These are phyloP conservation scores for Floccularia luteovirens DNA, from an alignment of 768 basidiomycete species.

Conservation along the genomic window DNA sequence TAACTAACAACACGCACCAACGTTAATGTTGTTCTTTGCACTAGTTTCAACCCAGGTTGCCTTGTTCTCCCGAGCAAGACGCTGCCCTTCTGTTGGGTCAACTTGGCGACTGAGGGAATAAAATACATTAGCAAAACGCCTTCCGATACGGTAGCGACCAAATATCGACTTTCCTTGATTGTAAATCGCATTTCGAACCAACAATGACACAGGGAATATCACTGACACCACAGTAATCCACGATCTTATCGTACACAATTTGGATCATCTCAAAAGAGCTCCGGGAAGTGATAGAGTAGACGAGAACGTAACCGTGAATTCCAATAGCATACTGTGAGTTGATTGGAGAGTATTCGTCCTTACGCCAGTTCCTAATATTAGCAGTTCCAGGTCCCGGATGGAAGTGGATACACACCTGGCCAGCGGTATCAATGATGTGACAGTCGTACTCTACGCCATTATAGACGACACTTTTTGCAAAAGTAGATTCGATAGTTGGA, in stretches of 20 bases:
- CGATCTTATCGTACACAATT: constrained; percentile 93
- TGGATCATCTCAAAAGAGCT: constrained; percentile 94
- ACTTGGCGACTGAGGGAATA: constrained; percentile 56
- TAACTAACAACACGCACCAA: constrained; percentile 51
- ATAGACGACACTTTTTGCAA: constrained; percentile 78
- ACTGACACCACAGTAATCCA: constrained; percentile 81
- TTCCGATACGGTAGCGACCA: no score
- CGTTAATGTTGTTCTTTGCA: constrained; percentile 80
- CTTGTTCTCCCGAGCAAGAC: constrained; percentile 61
- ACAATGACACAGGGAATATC: constrained; percentile 92
- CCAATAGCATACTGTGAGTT: constrained; percentile 93
- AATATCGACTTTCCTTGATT: constrained; percentile 58
- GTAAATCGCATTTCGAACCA: constrained; percentile 85
- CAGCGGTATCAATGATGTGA: constrained; percentile 97
- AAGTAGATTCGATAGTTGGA: constrained; percentile 90
- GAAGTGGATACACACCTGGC: constrained; percentile 64
- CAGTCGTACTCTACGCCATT: constrained; percentile 91
- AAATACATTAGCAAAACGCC: constrained; percentile 8
- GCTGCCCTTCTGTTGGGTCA: constrained; percentile 61
- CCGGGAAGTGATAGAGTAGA: constrained; percentile 87
- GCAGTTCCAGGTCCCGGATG: not conserved
- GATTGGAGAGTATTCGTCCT: constrained; percentile 96
- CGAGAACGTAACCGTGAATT: constrained; percentile 94
- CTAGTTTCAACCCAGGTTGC: constrained; percentile 87
- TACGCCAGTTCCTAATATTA: no score